Evolutionary conservation across 225 moss, liverwort and hornwort species (phyloP), one percentile per base, ranked within the genome.

Genomic region (Marchantia polymorpha): DNA sequence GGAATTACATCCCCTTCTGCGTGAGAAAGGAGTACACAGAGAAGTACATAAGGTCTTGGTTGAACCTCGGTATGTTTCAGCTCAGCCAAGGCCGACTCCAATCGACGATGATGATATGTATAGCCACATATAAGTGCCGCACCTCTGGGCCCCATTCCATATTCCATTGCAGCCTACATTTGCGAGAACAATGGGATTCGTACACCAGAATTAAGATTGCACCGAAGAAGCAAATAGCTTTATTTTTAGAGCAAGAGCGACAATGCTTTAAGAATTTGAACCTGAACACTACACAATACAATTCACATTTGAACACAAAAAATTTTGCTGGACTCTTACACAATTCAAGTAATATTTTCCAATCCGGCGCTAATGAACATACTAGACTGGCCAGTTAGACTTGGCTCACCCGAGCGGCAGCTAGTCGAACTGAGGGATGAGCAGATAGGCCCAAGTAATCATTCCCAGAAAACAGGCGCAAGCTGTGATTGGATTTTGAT

Each of bases 71-170:
- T 89, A 64, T 91, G 91, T 83, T 99, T 99, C 84, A 99, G 74
- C 23, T 95, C 90, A 64, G 95, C 95, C 30, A 99, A 79, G 66
- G 88, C 66, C 52, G 90, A 89, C 87, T 99, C 99, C 83, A 99
- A 90, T 81, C 81, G 81, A 60, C 95, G 90, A 85, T 99, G 99
- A 83, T 99, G 87, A 53, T 91, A 79, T 20, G 99, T 95, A 80
- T 99, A 99, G 17, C 99, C 99, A 83, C 93, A 93, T 60, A 99
- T 91, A 73, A 99, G 81, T 70, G 95, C 80, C 22, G 99, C 95
- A 51, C 95, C 92, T 74, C 99, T 92, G 39, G 99, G 95, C 69
- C 95, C 99, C 95, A 99, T 99, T 70, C 99, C 95, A 85, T 89
- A 95, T 81, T 95, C 92, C 88, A 91, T 81, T 72, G 95, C 93